Evolutionary conservation across 177 flowering plant species (phyloP).

Genomic region (Vitis hybrid): DNA sequence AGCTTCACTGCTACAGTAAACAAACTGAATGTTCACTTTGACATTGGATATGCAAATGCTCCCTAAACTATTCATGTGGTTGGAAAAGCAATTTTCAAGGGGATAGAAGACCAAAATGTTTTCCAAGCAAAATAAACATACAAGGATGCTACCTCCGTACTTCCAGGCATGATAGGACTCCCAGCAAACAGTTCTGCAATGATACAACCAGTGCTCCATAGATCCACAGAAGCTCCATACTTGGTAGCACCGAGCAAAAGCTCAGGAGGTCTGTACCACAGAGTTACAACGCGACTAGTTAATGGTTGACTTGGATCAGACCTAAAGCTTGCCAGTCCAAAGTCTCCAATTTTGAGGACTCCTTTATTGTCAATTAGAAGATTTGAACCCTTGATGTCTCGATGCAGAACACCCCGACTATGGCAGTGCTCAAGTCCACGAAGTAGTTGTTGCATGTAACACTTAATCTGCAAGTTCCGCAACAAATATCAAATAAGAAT

Average conservation of each 20-base stretch:
- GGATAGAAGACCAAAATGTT: background rate
- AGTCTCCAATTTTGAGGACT: conserved; percentile 61
- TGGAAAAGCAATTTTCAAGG: background rate
- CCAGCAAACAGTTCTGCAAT: conserved; percentile 65
- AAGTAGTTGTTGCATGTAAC: conserved; percentile 61
- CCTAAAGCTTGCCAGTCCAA: conserved; percentile 54
- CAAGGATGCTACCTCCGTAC: conserved; percentile 34
- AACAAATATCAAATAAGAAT: background rate
- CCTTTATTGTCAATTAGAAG: conserved; percentile 56
- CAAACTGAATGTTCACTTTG: too few relatives aligned
- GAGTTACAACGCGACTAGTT: conserved; percentile 71
- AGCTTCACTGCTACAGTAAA: too few relatives aligned
- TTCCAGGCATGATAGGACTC: conserved; percentile 70
- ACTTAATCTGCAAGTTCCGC: conserved; percentile 47
- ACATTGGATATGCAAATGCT: too few relatives aligned
- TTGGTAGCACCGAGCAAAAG: conserved; percentile 64
- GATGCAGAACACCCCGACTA: conserved; percentile 54
- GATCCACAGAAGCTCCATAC: conserved; percentile 56
- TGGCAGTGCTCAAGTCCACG: conserved; percentile 68
- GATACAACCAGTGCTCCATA: conserved; percentile 74
- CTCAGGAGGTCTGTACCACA: conserved; percentile 76
- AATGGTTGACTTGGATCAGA: conserved; percentile 47
- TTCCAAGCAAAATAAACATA: background rate
- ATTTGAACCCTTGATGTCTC: conserved; percentile 73
- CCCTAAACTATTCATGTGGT: too few relatives aligned